Percentiles rank a stretch among this genome's conserved stretches.
Conservation (phyloP, 129 eudicot genomes). For the Arctium lappa region DNA sequence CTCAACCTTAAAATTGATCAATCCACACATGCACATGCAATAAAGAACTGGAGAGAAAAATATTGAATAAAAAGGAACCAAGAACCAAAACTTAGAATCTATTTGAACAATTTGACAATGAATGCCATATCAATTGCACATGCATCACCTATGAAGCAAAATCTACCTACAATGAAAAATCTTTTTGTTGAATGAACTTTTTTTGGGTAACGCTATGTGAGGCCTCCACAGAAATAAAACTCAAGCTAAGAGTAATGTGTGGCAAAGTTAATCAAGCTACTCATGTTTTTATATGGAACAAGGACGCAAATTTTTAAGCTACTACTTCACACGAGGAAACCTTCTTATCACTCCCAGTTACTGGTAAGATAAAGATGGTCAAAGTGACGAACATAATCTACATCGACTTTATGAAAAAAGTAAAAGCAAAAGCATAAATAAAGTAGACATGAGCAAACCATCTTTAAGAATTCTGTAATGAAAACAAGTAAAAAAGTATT, state of each 20-base stretch:
- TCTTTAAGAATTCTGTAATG: background rate
- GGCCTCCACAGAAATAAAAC: background rate
- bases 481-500: background rate
- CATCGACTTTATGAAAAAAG: background rate
- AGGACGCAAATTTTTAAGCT: background rate
- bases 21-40: background rate
- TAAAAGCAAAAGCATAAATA: background rate
- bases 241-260: background rate
- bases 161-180: background rate
- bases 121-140: background rate
- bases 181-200: background rate
- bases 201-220: background rate
- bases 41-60: background rate
- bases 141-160: background rate
- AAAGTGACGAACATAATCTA: background rate
- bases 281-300: background rate
- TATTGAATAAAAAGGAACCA: background rate
- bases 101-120: background rate
- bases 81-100: background rate
- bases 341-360: no score
- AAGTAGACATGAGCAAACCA: background rate
- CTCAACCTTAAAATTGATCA: background rate
- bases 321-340: background rate
- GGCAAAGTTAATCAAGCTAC: background rate
- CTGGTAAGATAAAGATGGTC: background rate